Conservation (phyloP, 768 basidiomycete species). For the Podaxis rugospora region DNA sequence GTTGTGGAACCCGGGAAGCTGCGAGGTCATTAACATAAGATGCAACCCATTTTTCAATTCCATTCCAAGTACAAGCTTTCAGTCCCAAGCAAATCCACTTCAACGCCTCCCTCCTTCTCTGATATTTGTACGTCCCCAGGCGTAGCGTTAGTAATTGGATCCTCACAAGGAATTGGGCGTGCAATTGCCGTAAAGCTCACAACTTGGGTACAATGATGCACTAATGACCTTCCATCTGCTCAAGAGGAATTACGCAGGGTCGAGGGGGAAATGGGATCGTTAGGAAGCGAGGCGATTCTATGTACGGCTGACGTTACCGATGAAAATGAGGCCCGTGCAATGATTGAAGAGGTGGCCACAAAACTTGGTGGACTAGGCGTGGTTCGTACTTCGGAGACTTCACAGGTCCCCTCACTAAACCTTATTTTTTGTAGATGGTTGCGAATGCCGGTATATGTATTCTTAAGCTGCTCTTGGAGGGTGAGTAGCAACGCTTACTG, state of each 20-base stretch:
- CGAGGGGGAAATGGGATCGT: slow-evolving; percentile 8
- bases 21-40: no score
- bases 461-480: slow-evolving; percentile 6
- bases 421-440: slow-evolving; percentile 3
- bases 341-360: slow-evolving; percentile 14
- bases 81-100: not conserved
- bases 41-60: no score
- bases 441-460: slow-evolving; percentile 11
- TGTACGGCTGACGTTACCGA: slow-evolving; percentile 15
- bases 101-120: not conserved
- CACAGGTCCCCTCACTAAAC: not conserved
- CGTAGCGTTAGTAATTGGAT: slow-evolving; percentile 41
- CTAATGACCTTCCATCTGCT: slow-evolving; percentile 27
- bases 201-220: slow-evolving; percentile 33
- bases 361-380: slow-evolving; percentile 19
- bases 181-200: slow-evolving; percentile 43
- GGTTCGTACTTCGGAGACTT: slow-evolving; percentile 3
- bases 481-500: not conserved
- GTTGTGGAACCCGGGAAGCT: no score
- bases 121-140: slow-evolving; percentile 17
- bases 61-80: no score
- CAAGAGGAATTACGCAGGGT: slow-evolving; percentile 12
- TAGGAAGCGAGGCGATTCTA: slow-evolving; percentile 12
- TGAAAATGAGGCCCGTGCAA: slow-evolving; percentile 15
- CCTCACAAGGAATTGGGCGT: no score